These are phyloP conservation scores for Lachancea waltii DNA, from an alignment of 805 yeast species.

Conservation along the genomic window DNA sequence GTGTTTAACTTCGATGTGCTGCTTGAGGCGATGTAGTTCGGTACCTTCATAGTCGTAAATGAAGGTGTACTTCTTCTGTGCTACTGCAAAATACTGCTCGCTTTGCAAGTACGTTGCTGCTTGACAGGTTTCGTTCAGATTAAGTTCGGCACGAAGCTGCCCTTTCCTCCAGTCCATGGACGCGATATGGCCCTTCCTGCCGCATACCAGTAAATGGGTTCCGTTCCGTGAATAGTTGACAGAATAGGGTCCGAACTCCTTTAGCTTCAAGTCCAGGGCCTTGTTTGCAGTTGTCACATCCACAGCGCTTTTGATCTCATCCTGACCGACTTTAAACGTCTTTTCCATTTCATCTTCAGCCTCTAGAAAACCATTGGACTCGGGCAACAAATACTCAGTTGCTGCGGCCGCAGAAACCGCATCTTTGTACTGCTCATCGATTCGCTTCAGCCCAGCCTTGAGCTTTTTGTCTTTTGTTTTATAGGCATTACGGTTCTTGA, in stretches of 20 bases:
- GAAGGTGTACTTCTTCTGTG: slow-evolving; percentile 91
- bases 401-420: slow-evolving; percentile 81
- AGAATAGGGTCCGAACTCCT: slow-evolving; percentile 80
- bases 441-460: slow-evolving; percentile 56
- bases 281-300: slow-evolving; percentile 73
- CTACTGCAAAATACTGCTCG: slow-evolving; percentile 92
- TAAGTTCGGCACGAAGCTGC: slow-evolving; percentile 68
- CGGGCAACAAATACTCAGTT: slow-evolving; percentile 79
- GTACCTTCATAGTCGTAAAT: slow-evolving; percentile 87
- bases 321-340: slow-evolving; percentile 78
- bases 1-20: slow-evolving; percentile 77
- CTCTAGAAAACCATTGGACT: slow-evolving; percentile 80
- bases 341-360: slow-evolving; percentile 91
- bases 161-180: slow-evolving; percentile 95
- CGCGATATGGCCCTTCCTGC: slow-evolving; percentile 91
- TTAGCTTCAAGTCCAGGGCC: slow-evolving; percentile 62
- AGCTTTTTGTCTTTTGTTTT: slow-evolving; percentile 52
- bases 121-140: slow-evolving; percentile 81
- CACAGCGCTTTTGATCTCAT: slow-evolving; percentile 67
- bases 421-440: slow-evolving; percentile 66
- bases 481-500: slow-evolving; percentile 10
- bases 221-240: slow-evolving; percentile 85
- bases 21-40: slow-evolving; percentile 86
- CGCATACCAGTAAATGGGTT: slow-evolving; percentile 75
- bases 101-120: slow-evolving; percentile 88